Evolutionary conservation across 2,329 filamentous ascomycete genomes (phyloP), one percentile per base, ranked within the genome.

Genomic region (Knoxdaviesia capensis): DNA sequence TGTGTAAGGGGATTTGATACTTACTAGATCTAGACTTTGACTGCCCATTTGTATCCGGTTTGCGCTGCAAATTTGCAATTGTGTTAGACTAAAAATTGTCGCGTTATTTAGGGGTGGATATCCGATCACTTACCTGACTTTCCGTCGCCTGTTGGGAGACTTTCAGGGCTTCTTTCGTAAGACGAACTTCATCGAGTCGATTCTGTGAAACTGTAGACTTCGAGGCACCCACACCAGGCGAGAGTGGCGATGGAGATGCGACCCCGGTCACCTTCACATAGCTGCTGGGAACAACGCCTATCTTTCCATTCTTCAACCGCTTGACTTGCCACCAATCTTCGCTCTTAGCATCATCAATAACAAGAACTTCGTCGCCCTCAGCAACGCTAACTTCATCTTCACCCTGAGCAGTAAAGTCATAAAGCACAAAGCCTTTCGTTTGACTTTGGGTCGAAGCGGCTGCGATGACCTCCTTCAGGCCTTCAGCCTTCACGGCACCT

Each of bases 261-360:
- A 71, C 71, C 43, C 84, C 85, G 28, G 76, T 87, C 41, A 94
- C 66, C 57, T 98, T 88, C 51, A 98, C 79, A 54, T 96, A 98
- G 59, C 85, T 94, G 64, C 86, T 90, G 9, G 90, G 90, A 6
- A 98, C 87, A 30, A 98, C 90, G 35, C 90, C 90, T 61, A 94
- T 85, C 55, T 86, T 90, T 50, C 85, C 85, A 55, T 86, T 96
- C 63, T 86, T 92, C 48, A 94, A 54, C 34, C 87, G 75, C 45
- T 82, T 75, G 34, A 98, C 85, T 65, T 90, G 86, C 88, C 90
- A 96, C 90, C 90, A 98, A 56, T 98, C 90, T 45, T 94, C 86
- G 47, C 87, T 94, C 60, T 87, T 90, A 33, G 68, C 74, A 53
- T 94, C 86, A 54, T 98, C 88, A 43, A 96, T 58, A 42, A 98